phyloP scores from a whole-genome alignment of 2,329 filamentous ascomycete genomes.

The Trichoderma endophyticum region DNA sequence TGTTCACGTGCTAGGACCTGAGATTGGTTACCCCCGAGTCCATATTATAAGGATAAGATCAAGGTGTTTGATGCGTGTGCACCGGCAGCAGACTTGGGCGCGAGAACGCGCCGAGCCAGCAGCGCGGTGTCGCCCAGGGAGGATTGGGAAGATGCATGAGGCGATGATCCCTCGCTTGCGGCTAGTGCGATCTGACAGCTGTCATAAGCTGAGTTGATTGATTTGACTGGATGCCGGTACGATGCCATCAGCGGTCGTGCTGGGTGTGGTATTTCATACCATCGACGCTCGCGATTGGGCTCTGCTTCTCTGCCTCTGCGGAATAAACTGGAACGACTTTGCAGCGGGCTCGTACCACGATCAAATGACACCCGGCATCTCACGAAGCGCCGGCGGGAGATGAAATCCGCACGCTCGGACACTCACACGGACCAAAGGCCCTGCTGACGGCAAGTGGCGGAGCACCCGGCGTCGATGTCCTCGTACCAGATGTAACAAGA shows the following conservation, averaged over 20 bases:
- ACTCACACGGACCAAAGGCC: neutral
- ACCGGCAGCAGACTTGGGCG: neutral
- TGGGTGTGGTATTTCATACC: neutral
- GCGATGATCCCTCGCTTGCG: conserved; percentile 9
- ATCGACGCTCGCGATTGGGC: neutral
- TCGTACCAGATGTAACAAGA: neutral
- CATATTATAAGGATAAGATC: neutral
- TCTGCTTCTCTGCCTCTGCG: neutral
- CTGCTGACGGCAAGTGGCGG: neutral
- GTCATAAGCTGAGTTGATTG: neutral
- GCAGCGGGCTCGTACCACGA: neutral
- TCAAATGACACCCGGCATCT: neutral
- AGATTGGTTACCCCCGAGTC: neutral
- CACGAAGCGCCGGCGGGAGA: neutral
- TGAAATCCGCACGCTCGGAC: neutral
- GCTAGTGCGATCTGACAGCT: conserved; percentile 9
- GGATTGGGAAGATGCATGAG: conserved; percentile 1
- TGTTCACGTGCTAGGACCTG: neutral
- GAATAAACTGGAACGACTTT: neutral
- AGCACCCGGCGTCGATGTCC: neutral
- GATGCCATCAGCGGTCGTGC: neutral
- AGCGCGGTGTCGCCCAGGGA: neutral
- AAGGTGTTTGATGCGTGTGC: neutral
- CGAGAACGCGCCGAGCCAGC: conserved; percentile 6
- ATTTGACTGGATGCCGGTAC: neutral